Base-by-base conservation (phyloP, 805 yeast species). In the Yamadazyma endophytica region DNA sequence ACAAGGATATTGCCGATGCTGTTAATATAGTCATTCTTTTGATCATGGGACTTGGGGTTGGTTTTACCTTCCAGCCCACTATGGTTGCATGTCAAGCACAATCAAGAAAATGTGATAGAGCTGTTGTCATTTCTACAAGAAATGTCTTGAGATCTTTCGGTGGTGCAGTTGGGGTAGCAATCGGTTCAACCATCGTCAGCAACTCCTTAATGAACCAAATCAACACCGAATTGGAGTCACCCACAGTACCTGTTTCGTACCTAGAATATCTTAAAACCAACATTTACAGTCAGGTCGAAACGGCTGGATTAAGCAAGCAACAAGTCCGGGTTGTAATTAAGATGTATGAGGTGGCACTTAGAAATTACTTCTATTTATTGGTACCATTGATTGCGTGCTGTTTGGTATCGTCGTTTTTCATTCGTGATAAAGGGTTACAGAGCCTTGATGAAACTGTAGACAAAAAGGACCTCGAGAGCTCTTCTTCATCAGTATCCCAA, bases 121-220 rank as follows among this genome's bases (percentile, higher is more conserved):
- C 82, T 0, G 77, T 77, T 9, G 74, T 74, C 9, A 75, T 76
- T 7, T 64, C 79, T 3, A 61, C 78, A 1, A 60, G 83, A 47
- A 76, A 75, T 42, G 74, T 75, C 15, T 43, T 73, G 28, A 56
- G 83, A 33, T 70, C 78, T 3, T 66, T 78, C 35, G 84, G 83
- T 11, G 80, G 80, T n/a, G 68, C 82, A 1, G 54, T 75, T 17
- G 82, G 83, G 0, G 56, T 76, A 21, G 79, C 82, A 1, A 51
- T 71, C 7, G 49, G 60, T 15, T 60, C 71, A 1, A 51, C 62
- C 11, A 59, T 61, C 18, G 52, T 64, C 13, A 53, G 64, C 33
- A 66, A 63, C 38, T 44, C 63, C 1, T 40, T 64, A 22, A 33
- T 58, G 33, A 38, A 41, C 24, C 45, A 53, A 21, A 44, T 61